Evolutionary conservation across 2,329 filamentous ascomycete genomes (phyloP), one percentile per base, ranked within the genome.

Genomic region (Cladophialophora immunda): DNA sequence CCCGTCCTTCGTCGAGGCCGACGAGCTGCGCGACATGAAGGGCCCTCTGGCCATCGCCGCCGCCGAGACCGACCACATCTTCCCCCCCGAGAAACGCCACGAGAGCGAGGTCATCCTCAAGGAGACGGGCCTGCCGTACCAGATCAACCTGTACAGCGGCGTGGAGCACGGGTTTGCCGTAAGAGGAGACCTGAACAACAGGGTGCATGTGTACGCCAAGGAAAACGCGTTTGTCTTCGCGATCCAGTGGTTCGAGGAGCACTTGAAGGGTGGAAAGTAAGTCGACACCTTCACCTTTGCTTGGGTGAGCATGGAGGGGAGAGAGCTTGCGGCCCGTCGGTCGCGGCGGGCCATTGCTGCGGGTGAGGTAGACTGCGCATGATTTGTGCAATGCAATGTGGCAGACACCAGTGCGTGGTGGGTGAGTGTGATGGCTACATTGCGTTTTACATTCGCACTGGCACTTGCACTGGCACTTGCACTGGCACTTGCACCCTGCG

Each of bases 211-310:
- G 77, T 94, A 86, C 73, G 89, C 91, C 41, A 94, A 92, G 85
- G 91, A 96, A 80, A 87, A 90, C 79, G 92, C 92, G 4, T 95
- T 95, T 76, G 74, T 84, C 70, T 92, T 95, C 83, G 92, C 92
- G 38, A 83, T 93, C 59, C 77, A 82, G 60, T 96, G 92, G 92
- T 93, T 96, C 72, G 85, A 91, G 71, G 82, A 89, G 77, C 83
- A 85, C 76, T 57, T 73, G 68, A 68, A 67, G 63, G 57, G 55
- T n/a, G 45, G 34, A 50, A 67, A 67, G 67, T 69, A 29, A 62
- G 62, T 58, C 32, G 32, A n/a, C 50, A 6, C 8, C 4, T 34
- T 17, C 29, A 55, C n/a, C 8, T 55, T 50, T 38, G 59, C 30
- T 36, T 19, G 17, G 19, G 55, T n/a, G n/a, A n/a, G 32, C 22